Conservation (phyloP, 1,139 yeast genomes). For the Zygoascus sp. region DNA sequence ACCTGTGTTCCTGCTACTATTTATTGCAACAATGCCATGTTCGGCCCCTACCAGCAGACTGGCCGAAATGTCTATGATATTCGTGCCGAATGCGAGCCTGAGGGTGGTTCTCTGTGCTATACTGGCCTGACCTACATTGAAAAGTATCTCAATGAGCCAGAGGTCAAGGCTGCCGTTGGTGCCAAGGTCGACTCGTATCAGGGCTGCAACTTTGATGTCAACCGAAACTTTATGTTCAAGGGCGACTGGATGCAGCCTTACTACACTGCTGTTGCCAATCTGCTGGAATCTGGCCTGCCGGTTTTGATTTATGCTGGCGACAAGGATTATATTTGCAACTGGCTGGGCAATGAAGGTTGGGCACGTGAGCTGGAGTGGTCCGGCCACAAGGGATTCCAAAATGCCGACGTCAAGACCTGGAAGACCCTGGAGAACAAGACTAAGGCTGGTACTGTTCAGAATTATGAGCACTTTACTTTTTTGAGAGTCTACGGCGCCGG, state of each 20-base stretch:
- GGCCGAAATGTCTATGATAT: constrained; percentile 70
- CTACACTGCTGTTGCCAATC: constrained; percentile 55
- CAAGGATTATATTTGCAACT: constrained; percentile 84
- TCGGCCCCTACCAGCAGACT: constrained; percentile 52
- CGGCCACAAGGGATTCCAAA: constrained; percentile 37
- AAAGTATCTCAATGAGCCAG: constrained; percentile 54
- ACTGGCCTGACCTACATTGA: constrained; percentile 51
- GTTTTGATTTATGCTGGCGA: constrained; percentile 84
- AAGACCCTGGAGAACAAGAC: constrained; percentile 33
- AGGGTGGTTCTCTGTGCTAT: constrained; percentile 51
- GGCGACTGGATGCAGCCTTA: constrained; percentile 67
- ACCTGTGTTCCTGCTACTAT: constrained; percentile 60
- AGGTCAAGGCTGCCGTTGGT: constrained; percentile 59
- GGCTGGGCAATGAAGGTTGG: constrained; percentile 87
- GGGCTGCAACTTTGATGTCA: constrained; percentile 56
- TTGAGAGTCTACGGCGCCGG: constrained; percentile 64
- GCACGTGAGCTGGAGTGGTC: constrained; percentile 63
- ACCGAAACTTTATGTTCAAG: constrained; percentile 48
- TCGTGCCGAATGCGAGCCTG: constrained; percentile 51
- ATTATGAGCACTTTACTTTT: constrained; percentile 54
- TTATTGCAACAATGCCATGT: constrained; percentile 62
- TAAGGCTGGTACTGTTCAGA: constrained; percentile 56
- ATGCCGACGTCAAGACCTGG: constrained; percentile 36
- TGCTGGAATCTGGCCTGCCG: constrained; percentile 61
- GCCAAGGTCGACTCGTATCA: constrained; percentile 50